Base-by-base conservation (phyloP, 805 yeast genomes). In the Brettanomyces bruxellensis region DNA sequence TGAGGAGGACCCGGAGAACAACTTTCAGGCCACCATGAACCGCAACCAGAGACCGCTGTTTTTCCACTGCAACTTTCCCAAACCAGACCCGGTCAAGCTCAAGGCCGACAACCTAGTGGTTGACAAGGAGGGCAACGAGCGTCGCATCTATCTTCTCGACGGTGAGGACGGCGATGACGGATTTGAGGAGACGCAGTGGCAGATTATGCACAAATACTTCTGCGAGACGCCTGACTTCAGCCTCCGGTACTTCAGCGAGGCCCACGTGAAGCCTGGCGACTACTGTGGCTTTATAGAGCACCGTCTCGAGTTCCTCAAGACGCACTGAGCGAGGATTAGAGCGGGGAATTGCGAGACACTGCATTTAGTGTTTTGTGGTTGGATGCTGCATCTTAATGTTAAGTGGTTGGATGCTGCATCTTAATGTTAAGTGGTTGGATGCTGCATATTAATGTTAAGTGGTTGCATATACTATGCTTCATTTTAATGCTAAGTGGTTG, bases 111-210 rank as follows among this genome's bases (percentile, higher is more conserved):
- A 70, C 9, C 69, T 70, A 34, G 41, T 61, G 14, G 50, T 54
- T 38, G 50, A 57, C 38, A 46, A 53, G 7, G 44, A 47, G 23
- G 54, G 53, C 13, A 37, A 50, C n/a, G 51, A 60, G 18, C 48
- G 55, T 22, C 54, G 68, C 43, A 49, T 62, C 52, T 65, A 61
- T 50, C 42, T 47, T 34, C 64, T 58, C 48, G 65, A 64, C 44
- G 14, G 38, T 8, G 49, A 53, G 13, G 56, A 60, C 11, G 44
- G 64, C 12, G 55, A 53, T 13, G 75, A 72, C 52, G 86, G 81
- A 59, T 79, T 79, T 55, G 86, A 81, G 56, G 60, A 72, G 41
- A 68, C 70, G 22, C 82, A 79, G 54, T 81, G 85, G 84, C 54
- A 64, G 40, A 67, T 72, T 43, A 77, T 79, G 73, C 62, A 71